Conservation (phyloP, 179 eudicot species). For the Sideroxylon spinosum region DNA sequence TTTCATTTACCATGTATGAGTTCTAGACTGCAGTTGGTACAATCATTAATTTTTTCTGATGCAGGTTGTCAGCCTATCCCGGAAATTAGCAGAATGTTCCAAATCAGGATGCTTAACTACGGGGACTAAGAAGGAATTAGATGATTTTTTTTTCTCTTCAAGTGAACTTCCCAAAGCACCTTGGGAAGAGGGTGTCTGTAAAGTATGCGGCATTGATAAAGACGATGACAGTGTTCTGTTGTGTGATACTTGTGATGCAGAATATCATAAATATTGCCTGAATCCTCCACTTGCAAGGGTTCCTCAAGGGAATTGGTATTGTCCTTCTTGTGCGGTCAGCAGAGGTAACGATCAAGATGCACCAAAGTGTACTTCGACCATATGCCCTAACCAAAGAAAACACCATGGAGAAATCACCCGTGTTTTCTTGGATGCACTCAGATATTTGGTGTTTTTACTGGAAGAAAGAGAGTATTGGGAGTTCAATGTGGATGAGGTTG, state of each 20-base stretch:
- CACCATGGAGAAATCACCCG: constrained; percentile 40
- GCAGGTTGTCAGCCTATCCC: constrained; percentile 47
- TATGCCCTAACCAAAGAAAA: constrained; percentile 29
- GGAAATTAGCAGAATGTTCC: constrained; percentile 37
- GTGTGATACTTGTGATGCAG: constrained; percentile 74
- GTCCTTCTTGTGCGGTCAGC: constrained; percentile 59
- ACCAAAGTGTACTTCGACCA: constrained; percentile 21
- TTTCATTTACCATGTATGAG: too few species aligned
- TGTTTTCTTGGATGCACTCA: constrained; percentile 40
- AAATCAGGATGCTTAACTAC: constrained; percentile 37
- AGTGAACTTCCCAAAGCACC: constrained; percentile 59
- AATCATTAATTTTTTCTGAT: constrained; percentile 13
- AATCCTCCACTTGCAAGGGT: constrained; percentile 65
- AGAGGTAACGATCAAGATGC: constrained; percentile 23
- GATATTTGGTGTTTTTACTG: constrained; percentile 36
- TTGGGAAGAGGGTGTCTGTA: constrained; percentile 74
- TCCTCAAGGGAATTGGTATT: constrained; percentile 75
- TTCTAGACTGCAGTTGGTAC: too few species aligned
- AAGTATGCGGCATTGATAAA: constrained; percentile 67
- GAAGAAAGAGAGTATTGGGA: constrained; percentile 68
- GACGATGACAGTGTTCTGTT: constrained; percentile 64
- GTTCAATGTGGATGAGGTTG: constrained; percentile 55
- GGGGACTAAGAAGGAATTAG: constrained; percentile 46
- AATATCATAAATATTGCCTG: constrained; percentile 74
- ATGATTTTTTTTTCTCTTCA: constrained; percentile 36